Base-by-base conservation (phyloP, 2,329 filamentous ascomycete genomes). In the Hymenoscyphus fraxineus region DNA sequence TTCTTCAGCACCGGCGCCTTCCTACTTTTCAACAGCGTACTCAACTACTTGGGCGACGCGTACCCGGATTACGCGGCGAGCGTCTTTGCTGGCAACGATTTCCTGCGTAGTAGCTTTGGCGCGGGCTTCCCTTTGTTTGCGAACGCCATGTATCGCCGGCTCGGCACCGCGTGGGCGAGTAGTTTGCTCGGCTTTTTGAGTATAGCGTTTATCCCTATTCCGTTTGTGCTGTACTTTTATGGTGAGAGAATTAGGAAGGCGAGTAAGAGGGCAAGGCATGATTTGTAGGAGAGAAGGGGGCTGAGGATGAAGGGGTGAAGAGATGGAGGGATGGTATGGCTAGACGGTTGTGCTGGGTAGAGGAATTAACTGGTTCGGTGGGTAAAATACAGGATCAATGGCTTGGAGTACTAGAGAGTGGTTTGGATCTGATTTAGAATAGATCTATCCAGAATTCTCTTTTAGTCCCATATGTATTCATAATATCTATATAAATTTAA, bases 1-100 rank as follows among this genome's bases (percentile, higher is more conserved):
- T 78, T 76, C 65, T 80, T 82, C 67, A 68, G 73, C 12, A 72
- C 77, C 51, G 80, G 79, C 6, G 73, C 75, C 2, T 78, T 82
- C 66, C 69, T 81, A 15, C 75, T 83, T 80, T 90, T 39, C 88
- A 87, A 0, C 86, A 89, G 76, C 82, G 2, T 85, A 72, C 85
- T 85, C 71, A 76, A 85, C 65, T 85, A 85, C 75, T 79, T 85
- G n/a, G 81, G 82, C 1, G 76, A 84, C 39, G 78, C 77, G 63
- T 85, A 85, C 67, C 82, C 82, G 6, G 74, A 77, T 69, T 84
- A 85, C 71, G 82, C 83, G 0, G 83, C 84, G 31, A 82, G 79
- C 58, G 76, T 87, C 15, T 86, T 87, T 71, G 84, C 84, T 0
- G 83, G 79, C 6, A 87, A 86, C 70, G 84, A 85, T 76, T 75